Percentiles rank a stretch among this genome's conserved stretches.
Evolutionary conservation across 331 rosid genomes (phyloP).

Genomic region (Saraca asoca): DNA sequence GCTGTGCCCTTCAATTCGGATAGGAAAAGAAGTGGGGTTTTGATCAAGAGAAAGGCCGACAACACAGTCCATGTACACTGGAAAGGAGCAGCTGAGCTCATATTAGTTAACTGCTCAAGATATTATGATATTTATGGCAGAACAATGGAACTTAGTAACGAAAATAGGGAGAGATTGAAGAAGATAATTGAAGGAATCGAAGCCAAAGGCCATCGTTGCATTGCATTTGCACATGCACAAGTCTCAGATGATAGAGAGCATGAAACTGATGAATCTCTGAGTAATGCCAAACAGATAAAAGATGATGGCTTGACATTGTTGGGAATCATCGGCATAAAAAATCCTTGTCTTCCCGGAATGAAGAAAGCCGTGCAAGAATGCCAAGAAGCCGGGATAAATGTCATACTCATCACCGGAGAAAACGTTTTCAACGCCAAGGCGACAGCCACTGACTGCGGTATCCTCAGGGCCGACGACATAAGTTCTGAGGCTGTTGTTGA

Average conservation of each 20-base stretch:
- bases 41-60: background rate
- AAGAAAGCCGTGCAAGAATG: background rate
- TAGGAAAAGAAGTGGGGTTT: background rate
- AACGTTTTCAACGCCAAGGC: conserved; percentile 1
- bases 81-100: conserved; percentile 21
- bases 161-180: background rate
- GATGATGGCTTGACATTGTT: background rate
- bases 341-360: conserved; percentile 4
- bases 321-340: background rate
- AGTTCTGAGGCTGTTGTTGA: background rate
- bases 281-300: too few relatives aligned
- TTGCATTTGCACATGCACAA: conserved; percentile 23
- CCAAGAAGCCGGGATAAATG: background rate
- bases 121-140: background rate
- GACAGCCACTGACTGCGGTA: conserved; percentile 4
- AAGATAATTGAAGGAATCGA: background rate
- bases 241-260: too few relatives aligned
- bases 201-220: background rate
- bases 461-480: background rate
- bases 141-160: background rate
- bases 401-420: conserved; percentile 5
- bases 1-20: conserved; percentile 5
- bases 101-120: background rate
- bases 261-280: too few relatives aligned
- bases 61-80: background rate